phyloP scores from a whole-genome alignment of 495 filamentous ascomycete species.

The Tuber aestivum region DNA sequence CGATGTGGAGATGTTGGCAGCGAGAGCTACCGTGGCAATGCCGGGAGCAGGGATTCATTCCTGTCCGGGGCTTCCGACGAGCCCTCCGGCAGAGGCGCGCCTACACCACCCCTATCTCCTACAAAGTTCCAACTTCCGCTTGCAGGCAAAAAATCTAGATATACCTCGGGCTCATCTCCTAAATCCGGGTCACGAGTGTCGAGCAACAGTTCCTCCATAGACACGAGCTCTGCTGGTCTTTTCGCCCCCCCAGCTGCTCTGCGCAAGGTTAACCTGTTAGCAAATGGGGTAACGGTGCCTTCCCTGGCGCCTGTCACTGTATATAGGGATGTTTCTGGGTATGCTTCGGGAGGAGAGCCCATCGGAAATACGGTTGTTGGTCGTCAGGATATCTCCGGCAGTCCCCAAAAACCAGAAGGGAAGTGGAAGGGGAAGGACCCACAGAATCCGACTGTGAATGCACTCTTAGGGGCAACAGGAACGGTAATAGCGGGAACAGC shows the following conservation, averaged over 20 bases:
- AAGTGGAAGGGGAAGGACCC: slow-evolving; percentile 13
- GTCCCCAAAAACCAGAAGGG: slow-evolving; percentile 17
- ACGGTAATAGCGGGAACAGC: slow-evolving; percentile 27
- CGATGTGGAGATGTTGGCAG: slow-evolving; percentile 31
- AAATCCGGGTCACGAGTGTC: slow-evolving; percentile 32
- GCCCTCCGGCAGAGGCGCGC: slow-evolving; percentile 4
- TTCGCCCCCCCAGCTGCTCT: slow-evolving; percentile 36
- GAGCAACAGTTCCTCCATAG: slow-evolving; percentile 35
- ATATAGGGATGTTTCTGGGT: slow-evolving; percentile 31
- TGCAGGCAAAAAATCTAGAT: slow-evolving; percentile 24
- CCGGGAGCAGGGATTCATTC: slow-evolving; percentile 39
- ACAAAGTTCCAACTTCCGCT: slow-evolving; percentile 20
- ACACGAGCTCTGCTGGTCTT: slow-evolving; percentile 24
- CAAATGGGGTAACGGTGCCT: slow-evolving; percentile 30
- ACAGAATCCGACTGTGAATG: slow-evolving; percentile 35
- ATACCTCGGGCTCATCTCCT: slow-evolving; percentile 27
- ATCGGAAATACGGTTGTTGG: slow-evolving; percentile 28
- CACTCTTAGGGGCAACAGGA: slow-evolving; percentile 30
- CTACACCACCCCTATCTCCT: slow-evolving; percentile 31
- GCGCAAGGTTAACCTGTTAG: slow-evolving; percentile 35
- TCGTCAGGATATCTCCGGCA: slow-evolving; percentile 24
- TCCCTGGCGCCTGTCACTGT: slow-evolving; percentile 39
- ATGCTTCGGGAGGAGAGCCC: slow-evolving; percentile 27
- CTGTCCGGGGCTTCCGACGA: slow-evolving; percentile 30
- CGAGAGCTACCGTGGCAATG: slow-evolving; percentile 33